Evolutionary conservation across 2,329 filamentous ascomycete species (phyloP).

Genomic region (Paecilomyces sp.): DNA sequence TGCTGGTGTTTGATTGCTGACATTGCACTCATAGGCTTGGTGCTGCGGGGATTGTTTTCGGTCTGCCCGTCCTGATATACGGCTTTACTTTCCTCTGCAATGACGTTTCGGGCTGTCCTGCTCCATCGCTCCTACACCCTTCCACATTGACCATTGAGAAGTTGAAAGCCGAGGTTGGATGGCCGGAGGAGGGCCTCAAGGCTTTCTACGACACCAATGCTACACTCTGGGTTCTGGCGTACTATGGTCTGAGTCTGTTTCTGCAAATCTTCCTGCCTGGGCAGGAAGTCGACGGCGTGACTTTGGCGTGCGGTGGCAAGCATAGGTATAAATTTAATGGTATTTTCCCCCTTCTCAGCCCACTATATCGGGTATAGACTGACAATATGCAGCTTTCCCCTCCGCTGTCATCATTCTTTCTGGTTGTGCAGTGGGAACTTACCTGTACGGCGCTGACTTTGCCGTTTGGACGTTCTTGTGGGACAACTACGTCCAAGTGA

Average conservation of each 20-base stretch:
- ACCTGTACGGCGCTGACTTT: conserved; percentile 71
- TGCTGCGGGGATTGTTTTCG: conserved; percentile 69
- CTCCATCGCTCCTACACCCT: conserved; percentile 69
- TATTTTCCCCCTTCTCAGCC: conserved; percentile 26
- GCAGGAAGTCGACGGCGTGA: conserved; percentile 60
- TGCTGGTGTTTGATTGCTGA: conserved; percentile 7
- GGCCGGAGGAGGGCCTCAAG: conserved; percentile 63
- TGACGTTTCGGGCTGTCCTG: conserved; percentile 84
- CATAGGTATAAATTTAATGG: conserved; percentile 79
- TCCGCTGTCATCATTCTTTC: conserved; percentile 68
- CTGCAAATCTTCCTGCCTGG: conserved; percentile 74
- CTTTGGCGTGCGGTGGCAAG: conserved; percentile 62
- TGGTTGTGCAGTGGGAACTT: conserved; percentile 66
- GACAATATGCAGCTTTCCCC: conserved; percentile 53
- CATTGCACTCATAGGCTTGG: conserved; percentile 52
- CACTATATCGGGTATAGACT: conserved; percentile 10
- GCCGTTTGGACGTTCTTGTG: conserved; percentile 87
- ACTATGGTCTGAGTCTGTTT: conserved; percentile 69
- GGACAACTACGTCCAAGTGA: conserved; percentile 80
- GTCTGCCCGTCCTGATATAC: conserved; percentile 73
- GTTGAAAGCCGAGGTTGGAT: conserved; percentile 74
- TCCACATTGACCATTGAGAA: conserved; percentile 62
- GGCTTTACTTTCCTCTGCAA: conserved; percentile 81
- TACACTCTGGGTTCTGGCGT: conserved; percentile 63
- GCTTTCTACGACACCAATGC: conserved; percentile 65